Evolutionary conservation across 139 green algal genomes (phyloP).

Genomic region (Limnomonas spitsbergensis): DNA sequence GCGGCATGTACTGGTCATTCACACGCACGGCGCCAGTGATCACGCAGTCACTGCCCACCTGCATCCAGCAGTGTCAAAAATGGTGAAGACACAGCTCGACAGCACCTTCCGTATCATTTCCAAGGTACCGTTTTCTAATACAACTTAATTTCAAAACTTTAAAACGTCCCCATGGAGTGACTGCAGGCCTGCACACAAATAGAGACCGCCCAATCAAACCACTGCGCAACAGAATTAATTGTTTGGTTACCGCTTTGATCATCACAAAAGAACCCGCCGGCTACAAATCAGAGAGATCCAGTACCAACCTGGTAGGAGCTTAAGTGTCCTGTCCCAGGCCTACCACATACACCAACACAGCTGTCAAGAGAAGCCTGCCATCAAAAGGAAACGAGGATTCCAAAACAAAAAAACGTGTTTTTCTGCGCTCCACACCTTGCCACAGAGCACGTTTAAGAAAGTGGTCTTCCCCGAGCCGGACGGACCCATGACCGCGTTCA

Average conservation of each 20-base stretch:
- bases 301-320: no score
- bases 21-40: constrained; percentile 24
- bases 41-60: neutral
- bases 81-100: neutral
- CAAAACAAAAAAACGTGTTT: no score
- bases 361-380: no score
- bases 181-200: neutral
- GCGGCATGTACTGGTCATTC: constrained; percentile 26
- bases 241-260: no score
- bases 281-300: no score
- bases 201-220: neutral
- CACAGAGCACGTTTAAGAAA: constrained; percentile 44
- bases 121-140: neutral
- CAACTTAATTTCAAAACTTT: neutral
- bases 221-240: no score
- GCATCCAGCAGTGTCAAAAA: neutral
- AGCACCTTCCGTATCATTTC: neutral
- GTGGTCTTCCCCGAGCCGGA: constrained; percentile 51
- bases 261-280: no score
- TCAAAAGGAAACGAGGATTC: no score
- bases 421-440: constrained; percentile 27
- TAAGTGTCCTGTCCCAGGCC: no score
- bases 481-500: constrained; percentile 43
- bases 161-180: neutral
- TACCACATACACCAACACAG: no score